phyloP scores from a whole-genome alignment of 768 basidiomycete genomes.

The Phaeotremella fagi region DNA sequence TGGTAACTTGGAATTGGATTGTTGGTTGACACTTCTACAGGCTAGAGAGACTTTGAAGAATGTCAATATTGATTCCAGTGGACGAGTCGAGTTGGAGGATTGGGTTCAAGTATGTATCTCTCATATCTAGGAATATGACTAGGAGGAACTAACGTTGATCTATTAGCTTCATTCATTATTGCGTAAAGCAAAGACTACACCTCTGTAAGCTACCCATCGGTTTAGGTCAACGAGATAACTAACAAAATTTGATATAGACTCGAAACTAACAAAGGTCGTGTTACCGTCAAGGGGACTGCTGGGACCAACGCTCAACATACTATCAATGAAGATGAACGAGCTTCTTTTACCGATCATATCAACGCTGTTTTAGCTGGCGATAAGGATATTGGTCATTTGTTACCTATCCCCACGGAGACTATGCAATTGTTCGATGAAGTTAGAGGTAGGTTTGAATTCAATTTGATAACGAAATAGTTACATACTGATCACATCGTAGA shows the following conservation, averaged over 20 bases:
- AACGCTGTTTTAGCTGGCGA: constrained; percentile 89
- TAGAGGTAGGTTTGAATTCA: constrained; percentile 51
- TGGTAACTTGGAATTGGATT: background rate
- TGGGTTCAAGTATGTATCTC: constrained; percentile 85
- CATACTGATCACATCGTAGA: constrained; percentile 51
- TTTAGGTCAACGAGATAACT: background rate
- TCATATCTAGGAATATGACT: background rate
- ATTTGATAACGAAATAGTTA: constrained; percentile 1
- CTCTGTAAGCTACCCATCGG: constrained; percentile 16
- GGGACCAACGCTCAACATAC: constrained; percentile 95
- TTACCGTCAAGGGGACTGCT: constrained; percentile 81
- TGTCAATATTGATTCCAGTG: constrained; percentile 89
- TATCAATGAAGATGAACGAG: constrained; percentile 91
- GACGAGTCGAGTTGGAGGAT: constrained; percentile 93
- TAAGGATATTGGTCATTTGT: constrained; percentile 69
- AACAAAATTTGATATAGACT: constrained; percentile 16
- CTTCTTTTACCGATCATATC: constrained; percentile 98
- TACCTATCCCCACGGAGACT: constrained; percentile 90
- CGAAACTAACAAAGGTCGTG: constrained; percentile 61
- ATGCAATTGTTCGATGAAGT: constrained; percentile 99
- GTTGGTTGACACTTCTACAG: constrained; percentile 34
- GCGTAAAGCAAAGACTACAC: constrained; percentile 23
- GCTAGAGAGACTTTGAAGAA: constrained; percentile 75
- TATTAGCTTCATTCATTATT: constrained; percentile 12
- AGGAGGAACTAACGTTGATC: background rate